Evolutionary conservation across 2,329 filamentous ascomycete species (phyloP), one percentile per base, ranked within the genome.

Genomic region (Cercospora zeina): DNA sequence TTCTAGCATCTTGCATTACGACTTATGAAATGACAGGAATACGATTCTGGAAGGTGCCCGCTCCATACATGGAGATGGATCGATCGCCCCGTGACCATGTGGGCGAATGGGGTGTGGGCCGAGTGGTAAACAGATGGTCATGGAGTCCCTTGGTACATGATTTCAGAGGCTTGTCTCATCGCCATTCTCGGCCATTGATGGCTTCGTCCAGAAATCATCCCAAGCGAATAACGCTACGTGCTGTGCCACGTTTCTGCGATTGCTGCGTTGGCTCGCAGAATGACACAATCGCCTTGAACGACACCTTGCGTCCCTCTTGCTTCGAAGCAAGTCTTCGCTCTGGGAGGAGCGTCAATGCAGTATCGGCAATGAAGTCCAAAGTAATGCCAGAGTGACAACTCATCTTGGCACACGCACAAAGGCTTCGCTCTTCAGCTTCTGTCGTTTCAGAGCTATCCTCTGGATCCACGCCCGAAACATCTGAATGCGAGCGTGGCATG

Each of bases 201-300:
- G 8, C 31, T 34, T 13, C 31, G 31, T 34, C 31, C 31, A 34
- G 11, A 34, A 13, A 34, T 49, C 62, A 67, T 6, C 45, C 66
- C 45, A 69, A 58, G 16, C 50, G 47, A n/a, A 63, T 69, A 2
- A 70, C 63, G n/a, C 54, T 66, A 31, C 64, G 54, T 31, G 59
- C 51, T 27, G 55, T 45, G 24, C 65, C 63, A 11, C 67, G 66
- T 55, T 68, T 68, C 56, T 65, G 63, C 39, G 47, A 39, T 37
- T 54, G 53, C 16, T 58, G 27, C 7, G 63, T 62, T 10, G 66
- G 55, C 16, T 65, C 51, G 14, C 59, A 62, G 54, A 70, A 73
- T 1, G 71, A 73, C 37, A 73, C 59, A 36, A 73, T 71, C 2
- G 71, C 68, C 27, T 65, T 72, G 67, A 70, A 73, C 8, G 68